A percentile compares a stretch with the other conserved stretches of the same genome.
phyloP scores from a whole-genome alignment of 1,139 yeast species.

The Blastobotrys proliferans region DNA sequence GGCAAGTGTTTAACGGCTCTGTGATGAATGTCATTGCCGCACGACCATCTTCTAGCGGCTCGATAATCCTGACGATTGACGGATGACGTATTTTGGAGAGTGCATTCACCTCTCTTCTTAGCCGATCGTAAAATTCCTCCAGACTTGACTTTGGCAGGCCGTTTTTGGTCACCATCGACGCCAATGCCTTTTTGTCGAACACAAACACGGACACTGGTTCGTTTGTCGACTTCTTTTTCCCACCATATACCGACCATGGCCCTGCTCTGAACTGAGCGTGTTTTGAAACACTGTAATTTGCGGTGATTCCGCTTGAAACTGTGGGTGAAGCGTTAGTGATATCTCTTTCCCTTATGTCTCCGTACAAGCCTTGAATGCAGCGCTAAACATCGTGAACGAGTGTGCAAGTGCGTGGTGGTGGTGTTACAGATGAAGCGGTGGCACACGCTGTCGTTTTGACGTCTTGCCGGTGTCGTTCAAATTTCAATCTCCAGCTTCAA shows the following conservation, averaged over 20 bases:
- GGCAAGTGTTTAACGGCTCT: constrained; percentile 58
- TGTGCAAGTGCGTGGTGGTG: no score
- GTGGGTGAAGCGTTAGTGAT: not conserved
- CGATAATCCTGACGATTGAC: constrained; percentile 72
- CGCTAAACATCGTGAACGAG: constrained; percentile 6
- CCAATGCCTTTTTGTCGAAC: constrained; percentile 78
- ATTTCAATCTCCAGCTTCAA: no score
- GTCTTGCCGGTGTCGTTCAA: no score
- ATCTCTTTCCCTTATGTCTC: constrained; percentile 1
- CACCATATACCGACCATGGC: constrained; percentile 85
- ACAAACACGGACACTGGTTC: constrained; percentile 70
- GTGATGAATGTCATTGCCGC: constrained; percentile 78
- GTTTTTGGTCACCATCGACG: constrained; percentile 48
- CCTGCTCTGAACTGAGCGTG: constrained; percentile 73
- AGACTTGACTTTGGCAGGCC: constrained; percentile 40
- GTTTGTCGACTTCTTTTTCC: constrained; percentile 55
- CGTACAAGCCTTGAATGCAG: constrained; percentile 28
- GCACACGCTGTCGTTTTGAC: no score
- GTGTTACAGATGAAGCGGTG: not conserved
- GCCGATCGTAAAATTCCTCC: constrained; percentile 45
- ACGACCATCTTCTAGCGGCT: constrained; percentile 84
- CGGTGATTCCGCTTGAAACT: constrained; percentile 47
- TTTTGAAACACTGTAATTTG: constrained; percentile 67
- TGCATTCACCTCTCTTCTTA: constrained; percentile 59
- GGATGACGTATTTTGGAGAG: constrained; percentile 86